phyloP scores from a whole-genome alignment of 208 protist genomes.

The Borovskyia barvae region DNA sequence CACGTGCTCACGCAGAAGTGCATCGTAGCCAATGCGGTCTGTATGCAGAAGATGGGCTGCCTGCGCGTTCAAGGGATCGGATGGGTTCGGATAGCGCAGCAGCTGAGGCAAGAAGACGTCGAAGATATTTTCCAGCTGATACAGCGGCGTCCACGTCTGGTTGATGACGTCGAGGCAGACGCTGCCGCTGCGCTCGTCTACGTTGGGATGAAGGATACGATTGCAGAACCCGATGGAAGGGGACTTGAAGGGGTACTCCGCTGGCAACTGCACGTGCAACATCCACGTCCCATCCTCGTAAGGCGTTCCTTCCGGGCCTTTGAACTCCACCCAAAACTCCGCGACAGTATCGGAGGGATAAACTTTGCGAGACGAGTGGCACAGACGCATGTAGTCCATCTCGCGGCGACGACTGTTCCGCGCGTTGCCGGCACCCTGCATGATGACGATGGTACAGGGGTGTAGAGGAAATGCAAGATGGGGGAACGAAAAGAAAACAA shows the following conservation, averaged over 20 bases:
- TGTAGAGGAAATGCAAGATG: not conserved
- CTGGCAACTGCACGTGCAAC: slow-evolving; percentile 95
- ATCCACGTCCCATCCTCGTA: slow-evolving; percentile 97
- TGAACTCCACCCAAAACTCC: slow-evolving; percentile 97
- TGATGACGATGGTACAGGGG: slow-evolving; percentile 6
- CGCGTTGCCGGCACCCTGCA: slow-evolving; percentile 24
- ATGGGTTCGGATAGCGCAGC: slow-evolving; percentile 97
- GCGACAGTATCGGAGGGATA: slow-evolving; percentile 90
- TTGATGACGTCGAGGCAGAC: slow-evolving; percentile 99
- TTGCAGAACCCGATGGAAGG: slow-evolving; percentile 98
- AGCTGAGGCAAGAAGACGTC: slow-evolving; percentile 98
- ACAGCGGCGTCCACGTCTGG: slow-evolving; percentile 99
- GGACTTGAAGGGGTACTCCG: slow-evolving; percentile 98
- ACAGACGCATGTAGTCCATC: slow-evolving; percentile 97
- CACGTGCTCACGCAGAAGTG: slow-evolving; percentile 67
- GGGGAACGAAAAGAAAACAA: too few species aligned
- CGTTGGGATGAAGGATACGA: slow-evolving; percentile 98
- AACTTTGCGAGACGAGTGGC: slow-evolving; percentile 94
- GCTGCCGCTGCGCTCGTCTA: slow-evolving; percentile 97
- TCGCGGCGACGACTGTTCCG: slow-evolving; percentile 74
- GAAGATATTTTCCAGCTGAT: slow-evolving; percentile 93
- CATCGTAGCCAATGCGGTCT: slow-evolving; percentile 83
- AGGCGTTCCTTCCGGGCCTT: slow-evolving; percentile 95
- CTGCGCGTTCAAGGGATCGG: slow-evolving; percentile 96
- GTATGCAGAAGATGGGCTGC: slow-evolving; percentile 92